Percentiles rank a stretch among this genome's conserved stretches.
These are phyloP conservation scores for Mortierella sp. DNA, from an alignment of 371 early-diverging fungal species.

Conservation along the genomic window DNA sequence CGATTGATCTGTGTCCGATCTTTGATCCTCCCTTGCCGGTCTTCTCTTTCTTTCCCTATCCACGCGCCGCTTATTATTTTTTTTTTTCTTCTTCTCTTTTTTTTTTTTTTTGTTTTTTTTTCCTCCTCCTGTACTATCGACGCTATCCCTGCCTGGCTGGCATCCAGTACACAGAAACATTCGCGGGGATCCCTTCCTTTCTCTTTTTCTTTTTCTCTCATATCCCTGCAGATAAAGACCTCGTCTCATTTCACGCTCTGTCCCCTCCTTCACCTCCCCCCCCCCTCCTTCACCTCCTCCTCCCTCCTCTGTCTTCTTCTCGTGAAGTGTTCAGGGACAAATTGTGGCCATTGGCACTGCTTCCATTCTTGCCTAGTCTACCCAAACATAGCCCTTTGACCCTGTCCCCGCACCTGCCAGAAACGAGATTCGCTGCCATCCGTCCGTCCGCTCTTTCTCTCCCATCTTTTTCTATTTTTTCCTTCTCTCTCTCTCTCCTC, in stretches of 20 bases:
- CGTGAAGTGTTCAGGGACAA: too few species aligned
- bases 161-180: conserved; percentile 1
- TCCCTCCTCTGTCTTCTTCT: neutral
- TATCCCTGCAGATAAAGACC: too few species aligned
- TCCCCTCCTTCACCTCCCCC: neutral
- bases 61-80: neutral
- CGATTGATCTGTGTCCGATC: neutral
- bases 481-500: conserved; percentile 3
- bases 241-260: too few species aligned
- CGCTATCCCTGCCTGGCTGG: conserved; percentile 2
- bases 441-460: too few species aligned
- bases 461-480: neutral
- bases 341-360: too few species aligned
- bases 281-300: neutral
- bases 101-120: conserved; percentile 7
- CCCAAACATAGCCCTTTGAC: too few species aligned
- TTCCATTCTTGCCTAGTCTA: too few species aligned
- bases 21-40: neutral
- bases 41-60: conserved; percentile 3
- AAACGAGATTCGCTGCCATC: too few species aligned
- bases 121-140: conserved; percentile 1
- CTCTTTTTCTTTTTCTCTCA: neutral
- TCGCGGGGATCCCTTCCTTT: neutral
- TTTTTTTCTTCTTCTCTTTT: neutral
- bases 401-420: too few species aligned